Base-by-base conservation (phyloP, 1,139 yeast species). In the Candida freyschussii region DNA sequence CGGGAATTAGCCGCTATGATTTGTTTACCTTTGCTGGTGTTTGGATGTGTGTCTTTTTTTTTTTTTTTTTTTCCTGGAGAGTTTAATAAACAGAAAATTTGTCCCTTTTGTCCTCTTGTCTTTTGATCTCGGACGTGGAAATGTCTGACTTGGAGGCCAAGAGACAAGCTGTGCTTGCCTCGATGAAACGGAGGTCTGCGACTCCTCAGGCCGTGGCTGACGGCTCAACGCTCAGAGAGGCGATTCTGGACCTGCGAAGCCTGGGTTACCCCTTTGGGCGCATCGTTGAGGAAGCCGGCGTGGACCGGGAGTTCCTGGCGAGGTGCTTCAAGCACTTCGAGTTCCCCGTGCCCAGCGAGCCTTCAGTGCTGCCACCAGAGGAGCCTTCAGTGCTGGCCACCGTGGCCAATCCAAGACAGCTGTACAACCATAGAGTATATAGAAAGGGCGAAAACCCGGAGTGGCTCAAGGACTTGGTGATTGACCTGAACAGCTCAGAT, bases 401-500 rank as follows among this genome's bases (percentile, higher is more conserved):
- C 15, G 15, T 21, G 12, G 7, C 17, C 22, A 19, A 26, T 24
- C 7, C 13, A 15, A 14, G 18, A 6, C n/a, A n/a, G n/a, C n/a
- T 25, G 16, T 43, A 33, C 21, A 36, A 23, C 13, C 33, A 38
- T 26, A 44, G 40, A 14, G 40, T 36, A 3, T 34, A 36, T 28
- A 34, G 38, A 17, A 36, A 36, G 25, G 25, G 19, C 5, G 43
- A 41, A 11, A 40, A 43, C 15, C 49, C 52, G 6, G 47, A 37
- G n/a, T 49, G 53, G 53, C 15, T 45, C 25, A 38, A 40, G 10
- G 36, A 40, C 20, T 38, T 48, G 37, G 49, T 47, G 10, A 45
- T 49, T 13, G 40, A 45, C 12, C 34, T 49, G 35, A 44, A 40
- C 19, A 30, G 44, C 3, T 39, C 50, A 2, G 50, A 44, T 16